These are phyloP conservation scores for Neofusicoccum umdonicola DNA, from an alignment of 2,329 filamentous ascomycete species.

Conservation along the genomic window DNA sequence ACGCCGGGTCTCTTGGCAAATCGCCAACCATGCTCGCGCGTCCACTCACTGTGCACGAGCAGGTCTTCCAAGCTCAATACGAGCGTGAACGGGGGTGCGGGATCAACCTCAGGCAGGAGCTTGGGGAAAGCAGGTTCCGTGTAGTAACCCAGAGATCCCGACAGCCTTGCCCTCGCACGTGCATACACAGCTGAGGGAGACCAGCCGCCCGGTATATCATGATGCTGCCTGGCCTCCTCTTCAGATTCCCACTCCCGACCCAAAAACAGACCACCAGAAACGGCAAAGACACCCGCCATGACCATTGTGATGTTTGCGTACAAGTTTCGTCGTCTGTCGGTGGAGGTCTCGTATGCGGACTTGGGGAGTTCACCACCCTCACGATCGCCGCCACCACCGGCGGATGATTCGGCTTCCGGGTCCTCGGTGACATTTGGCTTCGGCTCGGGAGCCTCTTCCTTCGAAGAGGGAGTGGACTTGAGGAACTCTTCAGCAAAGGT, in stretches of 20 bases:
- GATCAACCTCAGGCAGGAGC: constrained; percentile 78
- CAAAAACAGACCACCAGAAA: constrained; percentile 67
- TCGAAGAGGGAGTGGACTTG: constrained; percentile 32
- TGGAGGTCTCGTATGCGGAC: constrained; percentile 84
- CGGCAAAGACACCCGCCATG: constrained; percentile 54
- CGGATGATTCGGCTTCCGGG: constrained; percentile 43
- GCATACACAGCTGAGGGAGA: constrained; percentile 72
- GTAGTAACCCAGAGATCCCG: constrained; percentile 82
- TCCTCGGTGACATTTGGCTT: constrained; percentile 55
- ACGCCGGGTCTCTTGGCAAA: constrained; percentile 91
- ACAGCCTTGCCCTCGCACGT: constrained; percentile 71
- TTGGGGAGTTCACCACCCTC: constrained; percentile 68
- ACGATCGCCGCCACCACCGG: constrained; percentile 51
- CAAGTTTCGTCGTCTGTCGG: constrained; percentile 75
- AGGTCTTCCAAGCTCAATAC: constrained; percentile 92
- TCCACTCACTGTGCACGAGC: constrained; percentile 92
- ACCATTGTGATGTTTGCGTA: constrained; percentile 74
- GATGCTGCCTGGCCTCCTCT: constrained; percentile 67
- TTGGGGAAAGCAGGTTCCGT: constrained; percentile 94
- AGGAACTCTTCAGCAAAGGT: constrained; percentile 77
- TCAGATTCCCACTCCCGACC: constrained; percentile 82
- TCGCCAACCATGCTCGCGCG: constrained; percentile 89
- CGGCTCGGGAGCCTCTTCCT: constrained; percentile 20
- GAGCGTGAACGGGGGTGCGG: constrained; percentile 84
- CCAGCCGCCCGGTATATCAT: constrained; percentile 78